Conservation (phyloP, 2,329 filamentous ascomycete genomes). For the Aspergillus flavus region DNA sequence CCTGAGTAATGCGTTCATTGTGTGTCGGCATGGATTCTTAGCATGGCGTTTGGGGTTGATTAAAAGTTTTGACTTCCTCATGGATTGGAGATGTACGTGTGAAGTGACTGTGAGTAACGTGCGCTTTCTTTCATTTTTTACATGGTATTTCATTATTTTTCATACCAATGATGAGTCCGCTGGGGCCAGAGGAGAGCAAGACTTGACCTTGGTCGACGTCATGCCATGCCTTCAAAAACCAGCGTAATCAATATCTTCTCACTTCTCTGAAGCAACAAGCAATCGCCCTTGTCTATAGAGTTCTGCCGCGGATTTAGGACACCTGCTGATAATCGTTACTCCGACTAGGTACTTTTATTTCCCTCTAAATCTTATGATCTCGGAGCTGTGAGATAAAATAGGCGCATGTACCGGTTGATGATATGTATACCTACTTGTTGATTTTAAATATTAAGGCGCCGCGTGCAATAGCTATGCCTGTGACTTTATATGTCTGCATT, state of each 20-base stretch:
- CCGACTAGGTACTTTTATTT: background rate
- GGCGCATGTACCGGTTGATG: background rate
- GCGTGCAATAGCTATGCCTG: background rate
- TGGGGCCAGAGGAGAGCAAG: conserved; percentile 55
- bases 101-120: conserved; percentile 25
- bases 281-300: background rate
- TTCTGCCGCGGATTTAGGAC: background rate
- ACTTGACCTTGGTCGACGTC: conserved; percentile 32
- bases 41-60: conserved; percentile 34
- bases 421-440: background rate
- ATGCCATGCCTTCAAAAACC: conserved; percentile 62
- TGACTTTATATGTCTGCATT: background rate
- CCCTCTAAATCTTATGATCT: background rate
- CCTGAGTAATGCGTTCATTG: conserved; percentile 34
- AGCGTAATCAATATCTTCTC: conserved; percentile 68
- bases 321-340: conserved; percentile 5
- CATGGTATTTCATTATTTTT: conserved; percentile 3
- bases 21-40: conserved; percentile 22
- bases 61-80: conserved; percentile 17
- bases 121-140: background rate
- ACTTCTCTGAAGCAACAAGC: conserved; percentile 54
- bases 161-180: conserved; percentile 51
- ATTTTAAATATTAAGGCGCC: background rate
- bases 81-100: conserved; percentile 17
- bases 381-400: background rate